Base-by-base conservation (phyloP, 306 rosid species). In the Vigna angularis region DNA sequence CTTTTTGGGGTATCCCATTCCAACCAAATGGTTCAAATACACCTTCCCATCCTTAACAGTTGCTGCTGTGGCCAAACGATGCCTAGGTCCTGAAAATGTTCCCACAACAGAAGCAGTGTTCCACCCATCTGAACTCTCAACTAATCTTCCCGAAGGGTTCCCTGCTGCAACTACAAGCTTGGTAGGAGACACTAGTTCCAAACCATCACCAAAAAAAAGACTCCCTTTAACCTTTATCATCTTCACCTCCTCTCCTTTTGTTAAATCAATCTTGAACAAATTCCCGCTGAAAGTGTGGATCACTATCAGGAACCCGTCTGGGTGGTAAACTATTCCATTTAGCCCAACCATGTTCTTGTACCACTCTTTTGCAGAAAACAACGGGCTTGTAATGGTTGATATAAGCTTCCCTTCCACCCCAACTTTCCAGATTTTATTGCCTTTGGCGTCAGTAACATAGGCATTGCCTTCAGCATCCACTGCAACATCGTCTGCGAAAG, bases 61-160 rank as follows among this genome's bases (percentile, higher is more conserved):
- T 9, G 98, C 98, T 24, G 98, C 84, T 2, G 98, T 81, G 38
- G 98, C 92, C 79, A 93, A 12, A 26, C 99, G 88, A 80, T 93
- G 99, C 83, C 10, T 86, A 1, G 85, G 96, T 72, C 99, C 98
- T 0, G 76, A 70, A 80, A 93, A 93, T 34, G 62, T 87, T 9
- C 81, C 87, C 66, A 78, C 89, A 17, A 91, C 80, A 20, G 93
- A 83, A 76, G 94, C 99, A 0, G 93, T 86, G 34, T 88, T 82
- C 99, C 99, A 93, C 74, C 99, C 98, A 73, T 95, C 98, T 9
- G 79, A 61, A 75, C 99, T 95, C 84, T 88, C 97, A 15, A 91
- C 98, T 16, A 92, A 83, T 70, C 99, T 86, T 17, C 78, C 98
- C 6, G 98, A 87, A 65, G 96, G 93, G 44, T 34, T 87, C 40